Percentiles rank a stretch among this genome's conserved stretches.
Evolutionary conservation across 306 rosid species (phyloP).

Genomic region (Sesbania bispinosa): DNA sequence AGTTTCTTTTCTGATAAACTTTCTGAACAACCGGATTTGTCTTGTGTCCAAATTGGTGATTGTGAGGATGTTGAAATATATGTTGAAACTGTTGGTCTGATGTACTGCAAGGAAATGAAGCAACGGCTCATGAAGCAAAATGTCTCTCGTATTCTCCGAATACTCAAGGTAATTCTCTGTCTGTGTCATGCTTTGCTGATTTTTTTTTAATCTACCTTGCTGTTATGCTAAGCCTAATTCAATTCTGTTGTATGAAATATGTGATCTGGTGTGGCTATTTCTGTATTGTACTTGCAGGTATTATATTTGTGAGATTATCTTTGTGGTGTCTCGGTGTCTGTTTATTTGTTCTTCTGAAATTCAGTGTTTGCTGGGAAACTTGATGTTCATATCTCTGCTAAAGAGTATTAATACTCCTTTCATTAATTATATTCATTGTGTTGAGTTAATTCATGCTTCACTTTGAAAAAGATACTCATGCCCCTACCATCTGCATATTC

Average conservation of each 20-base stretch:
- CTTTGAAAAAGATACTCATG: not conserved
- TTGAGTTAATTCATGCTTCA: not conserved
- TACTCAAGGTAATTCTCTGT: constrained; percentile 64
- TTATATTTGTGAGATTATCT: not conserved
- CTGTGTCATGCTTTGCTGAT: not conserved
- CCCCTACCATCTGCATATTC: not conserved
- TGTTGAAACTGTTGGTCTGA: constrained; percentile 85
- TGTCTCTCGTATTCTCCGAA: constrained; percentile 81
- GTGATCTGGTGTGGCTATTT: not conserved
- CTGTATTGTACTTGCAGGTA: not conserved
- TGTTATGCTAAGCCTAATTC: not conserved
- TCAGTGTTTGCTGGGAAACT: not conserved
- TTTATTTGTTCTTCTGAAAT: not conserved
- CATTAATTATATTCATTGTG: not conserved
- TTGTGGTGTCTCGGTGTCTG: not conserved
- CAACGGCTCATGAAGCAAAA: constrained; percentile 87
- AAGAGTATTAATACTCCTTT: not conserved
- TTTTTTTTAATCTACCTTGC: not conserved
- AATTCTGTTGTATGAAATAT: constrained; percentile 10
- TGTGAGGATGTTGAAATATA: constrained; percentile 94
- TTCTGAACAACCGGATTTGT: constrained; percentile 40
- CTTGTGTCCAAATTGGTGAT: constrained; percentile 68
- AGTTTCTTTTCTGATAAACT: constrained; percentile 64
- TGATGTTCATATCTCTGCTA: not conserved
- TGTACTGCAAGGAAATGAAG: constrained; percentile 94